Evolutionary conservation across 768 basidiomycete species (phyloP).

Genomic region (Calocybe cyanea): DNA sequence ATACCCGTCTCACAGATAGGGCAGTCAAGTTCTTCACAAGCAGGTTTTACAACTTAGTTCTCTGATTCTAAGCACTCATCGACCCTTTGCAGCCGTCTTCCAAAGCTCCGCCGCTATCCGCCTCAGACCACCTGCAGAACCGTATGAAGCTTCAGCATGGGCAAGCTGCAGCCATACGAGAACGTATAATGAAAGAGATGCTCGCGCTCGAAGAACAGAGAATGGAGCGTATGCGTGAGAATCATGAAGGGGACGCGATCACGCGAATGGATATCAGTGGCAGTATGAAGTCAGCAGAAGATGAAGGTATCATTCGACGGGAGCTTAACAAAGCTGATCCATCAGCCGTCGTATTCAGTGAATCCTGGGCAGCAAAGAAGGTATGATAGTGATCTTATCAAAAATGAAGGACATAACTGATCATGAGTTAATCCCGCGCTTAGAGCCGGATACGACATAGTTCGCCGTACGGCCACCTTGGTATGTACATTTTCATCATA

Average conservation of each 20-base stretch:
- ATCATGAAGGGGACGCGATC: constrained; percentile 62
- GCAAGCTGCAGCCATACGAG: constrained; percentile 87
- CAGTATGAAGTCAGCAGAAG: constrained; percentile 70
- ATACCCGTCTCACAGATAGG: constrained; percentile 16
- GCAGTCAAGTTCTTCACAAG: constrained; percentile 5
- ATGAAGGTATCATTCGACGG: constrained; percentile 89
- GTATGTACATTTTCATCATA: constrained; percentile 32
- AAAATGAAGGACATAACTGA: constrained; percentile 1
- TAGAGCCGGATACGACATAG: constrained; percentile 86
- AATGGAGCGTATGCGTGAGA: constrained; percentile 86
- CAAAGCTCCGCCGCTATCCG: constrained; percentile 16
- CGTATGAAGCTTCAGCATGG: constrained; percentile 75
- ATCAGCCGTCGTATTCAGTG: constrained; percentile 92
- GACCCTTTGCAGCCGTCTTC: constrained; percentile 15
- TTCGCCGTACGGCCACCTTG: constrained; percentile 95
- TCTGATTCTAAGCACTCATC: constrained; percentile 51
- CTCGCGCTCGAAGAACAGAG: constrained; percentile 93
- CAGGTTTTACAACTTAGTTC: constrained; percentile 38
- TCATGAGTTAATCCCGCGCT: too few species aligned
- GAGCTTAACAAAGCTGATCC: constrained; percentile 96
- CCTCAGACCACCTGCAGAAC: constrained; percentile 28
- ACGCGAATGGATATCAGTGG: constrained; percentile 52
- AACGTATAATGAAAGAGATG: constrained; percentile 99
- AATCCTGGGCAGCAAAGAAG: constrained; percentile 94
- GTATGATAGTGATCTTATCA: constrained; percentile 30